These are phyloP conservation scores for Rhizopus sp. DNA, from an alignment of 371 early-diverging fungal genomes.

Conservation along the genomic window DNA sequence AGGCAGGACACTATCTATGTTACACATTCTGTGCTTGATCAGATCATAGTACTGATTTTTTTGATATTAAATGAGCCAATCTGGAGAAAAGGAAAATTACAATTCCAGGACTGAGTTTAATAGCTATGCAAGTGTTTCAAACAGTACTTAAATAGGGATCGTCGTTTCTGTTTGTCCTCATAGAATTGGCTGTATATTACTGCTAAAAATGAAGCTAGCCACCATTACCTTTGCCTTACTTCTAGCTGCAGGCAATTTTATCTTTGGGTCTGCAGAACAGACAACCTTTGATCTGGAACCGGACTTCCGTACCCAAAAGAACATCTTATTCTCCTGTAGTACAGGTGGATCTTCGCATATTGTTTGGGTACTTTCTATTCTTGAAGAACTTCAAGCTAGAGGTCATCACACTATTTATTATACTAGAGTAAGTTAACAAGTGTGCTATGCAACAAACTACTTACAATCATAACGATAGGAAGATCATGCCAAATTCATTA, in stretches of 20 bases:
- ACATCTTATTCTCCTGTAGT: not conserved
- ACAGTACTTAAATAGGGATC: too few relatives aligned
- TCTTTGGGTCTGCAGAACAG: not conserved
- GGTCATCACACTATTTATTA: conserved; percentile 6
- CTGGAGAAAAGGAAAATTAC: too few relatives aligned
- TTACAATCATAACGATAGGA: not conserved
- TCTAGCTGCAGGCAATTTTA: not conserved
- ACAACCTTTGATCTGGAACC: not conserved
- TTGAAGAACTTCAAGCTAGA: conserved; percentile 6
- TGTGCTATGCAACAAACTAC: not conserved
- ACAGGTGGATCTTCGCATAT: conserved; percentile 10
- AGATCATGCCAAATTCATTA: not conserved
- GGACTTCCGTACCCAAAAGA: not conserved
- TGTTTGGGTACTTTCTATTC: conserved; percentile 5
- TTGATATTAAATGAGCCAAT: too few relatives aligned
- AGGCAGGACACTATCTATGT: too few relatives aligned
- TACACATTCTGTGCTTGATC: too few relatives aligned
- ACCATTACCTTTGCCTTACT: not conserved
- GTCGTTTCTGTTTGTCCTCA: too few relatives aligned
- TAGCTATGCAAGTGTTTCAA: too few relatives aligned
- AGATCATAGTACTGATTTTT: too few relatives aligned
- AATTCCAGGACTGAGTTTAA: too few relatives aligned
- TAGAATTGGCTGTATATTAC: too few relatives aligned
- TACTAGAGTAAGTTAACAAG: conserved; percentile 3
- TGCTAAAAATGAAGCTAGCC: not conserved